A percentile compares a stretch with the other conserved stretches of the same genome.
These are phyloP conservation scores for Penicillium janthinellum DNA, from an alignment of 2,329 filamentous ascomycete genomes.

Conservation along the genomic window DNA sequence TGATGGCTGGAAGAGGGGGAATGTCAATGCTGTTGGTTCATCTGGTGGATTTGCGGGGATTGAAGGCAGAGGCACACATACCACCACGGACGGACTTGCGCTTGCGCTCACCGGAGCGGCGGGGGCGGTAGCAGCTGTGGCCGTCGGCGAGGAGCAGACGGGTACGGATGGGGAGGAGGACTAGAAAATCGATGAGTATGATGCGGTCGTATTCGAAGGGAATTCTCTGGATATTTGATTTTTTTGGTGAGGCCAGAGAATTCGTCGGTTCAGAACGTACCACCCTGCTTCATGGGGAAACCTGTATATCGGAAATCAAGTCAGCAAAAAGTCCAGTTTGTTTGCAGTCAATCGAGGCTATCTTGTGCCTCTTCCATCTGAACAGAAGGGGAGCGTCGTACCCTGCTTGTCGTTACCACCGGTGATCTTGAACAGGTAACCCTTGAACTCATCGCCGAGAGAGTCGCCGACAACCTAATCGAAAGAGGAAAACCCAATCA, in stretches of 20 bases:
- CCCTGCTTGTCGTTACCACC: slow-evolving; percentile 99
- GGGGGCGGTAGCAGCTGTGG: slow-evolving; percentile 98
- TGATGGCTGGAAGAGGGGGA: slow-evolving; percentile 68
- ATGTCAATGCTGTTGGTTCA: slow-evolving; percentile 15
- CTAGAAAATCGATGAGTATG: slow-evolving; percentile 46
- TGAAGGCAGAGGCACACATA: slow-evolving; percentile 26
- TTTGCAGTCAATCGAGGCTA: not conserved
- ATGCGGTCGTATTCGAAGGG: not conserved
- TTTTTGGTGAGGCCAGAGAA: slow-evolving; percentile 28
- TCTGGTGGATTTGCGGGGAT: not conserved
- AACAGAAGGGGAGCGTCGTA: slow-evolving; percentile 29
- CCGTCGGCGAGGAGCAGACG: slow-evolving; percentile 92
- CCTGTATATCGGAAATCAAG: slow-evolving; percentile 43
- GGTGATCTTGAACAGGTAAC: slow-evolving; percentile 99
- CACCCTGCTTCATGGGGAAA: slow-evolving; percentile 99
- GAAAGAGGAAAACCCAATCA: slow-evolving; percentile 35
- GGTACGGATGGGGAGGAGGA: slow-evolving; percentile 94
- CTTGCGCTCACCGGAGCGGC: slow-evolving; percentile 98
- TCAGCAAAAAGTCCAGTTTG: slow-evolving; percentile 25
- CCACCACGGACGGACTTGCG: slow-evolving; percentile 93
- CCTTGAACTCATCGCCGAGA: slow-evolving; percentile 99
- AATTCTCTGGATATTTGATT: slow-evolving; percentile 1
- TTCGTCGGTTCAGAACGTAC: slow-evolving; percentile 40
- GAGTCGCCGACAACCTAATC: slow-evolving; percentile 83
- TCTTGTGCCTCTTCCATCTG: not conserved